A percentile compares a stretch with the other conserved stretches of the same genome.
Conservation (phyloP, 768 basidiomycete species). For the Candolleomyces aberdarensis region DNA sequence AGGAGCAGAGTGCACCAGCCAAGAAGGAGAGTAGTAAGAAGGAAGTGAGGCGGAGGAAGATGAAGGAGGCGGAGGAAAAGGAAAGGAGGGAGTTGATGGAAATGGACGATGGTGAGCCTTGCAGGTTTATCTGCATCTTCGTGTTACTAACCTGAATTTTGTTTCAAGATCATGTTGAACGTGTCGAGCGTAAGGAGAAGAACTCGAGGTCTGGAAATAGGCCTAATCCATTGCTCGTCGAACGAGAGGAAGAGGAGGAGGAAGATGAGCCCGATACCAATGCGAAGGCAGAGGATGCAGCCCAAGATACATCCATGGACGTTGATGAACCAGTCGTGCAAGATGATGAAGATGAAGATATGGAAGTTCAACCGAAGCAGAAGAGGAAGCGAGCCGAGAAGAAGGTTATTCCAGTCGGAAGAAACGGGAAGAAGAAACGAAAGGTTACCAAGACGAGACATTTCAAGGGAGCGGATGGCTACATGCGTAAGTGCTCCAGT, state of each 20-base stretch:
- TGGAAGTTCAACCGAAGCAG: slow-evolving; percentile 38
- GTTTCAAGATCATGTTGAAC: slow-evolving; percentile 29
- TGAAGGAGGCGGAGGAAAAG: slow-evolving; percentile 31
- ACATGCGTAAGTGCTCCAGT: slow-evolving; percentile 51
- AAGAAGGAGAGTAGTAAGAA: slow-evolving; percentile 23
- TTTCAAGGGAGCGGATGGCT: slow-evolving; percentile 63
- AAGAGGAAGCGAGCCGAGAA: slow-evolving; percentile 55
- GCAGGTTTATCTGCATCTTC: not conserved
- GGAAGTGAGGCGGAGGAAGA: slow-evolving; percentile 30
- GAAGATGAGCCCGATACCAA: slow-evolving; percentile 1
- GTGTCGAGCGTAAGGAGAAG: slow-evolving; percentile 19
- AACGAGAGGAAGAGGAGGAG: slow-evolving; percentile 16
- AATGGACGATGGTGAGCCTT: slow-evolving; percentile 60
- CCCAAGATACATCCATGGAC: slow-evolving; percentile 14
- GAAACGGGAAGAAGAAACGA: slow-evolving; percentile 75
- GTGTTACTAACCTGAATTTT: not conserved
- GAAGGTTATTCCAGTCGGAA: slow-evolving; percentile 68
- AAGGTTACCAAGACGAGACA: slow-evolving; percentile 57
- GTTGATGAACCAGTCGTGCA: slow-evolving; percentile 14
- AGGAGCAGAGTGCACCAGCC: slow-evolving; percentile 26
- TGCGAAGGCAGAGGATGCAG: slow-evolving; percentile 18
- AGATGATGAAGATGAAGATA: slow-evolving; percentile 31
- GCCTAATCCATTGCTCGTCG: slow-evolving; percentile 6
- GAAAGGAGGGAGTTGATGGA: slow-evolving; percentile 69
- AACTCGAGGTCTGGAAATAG: not conserved